phyloP scores from a whole-genome alignment of 148 eudicot genomes.

The Diospyros lotus region DNA sequence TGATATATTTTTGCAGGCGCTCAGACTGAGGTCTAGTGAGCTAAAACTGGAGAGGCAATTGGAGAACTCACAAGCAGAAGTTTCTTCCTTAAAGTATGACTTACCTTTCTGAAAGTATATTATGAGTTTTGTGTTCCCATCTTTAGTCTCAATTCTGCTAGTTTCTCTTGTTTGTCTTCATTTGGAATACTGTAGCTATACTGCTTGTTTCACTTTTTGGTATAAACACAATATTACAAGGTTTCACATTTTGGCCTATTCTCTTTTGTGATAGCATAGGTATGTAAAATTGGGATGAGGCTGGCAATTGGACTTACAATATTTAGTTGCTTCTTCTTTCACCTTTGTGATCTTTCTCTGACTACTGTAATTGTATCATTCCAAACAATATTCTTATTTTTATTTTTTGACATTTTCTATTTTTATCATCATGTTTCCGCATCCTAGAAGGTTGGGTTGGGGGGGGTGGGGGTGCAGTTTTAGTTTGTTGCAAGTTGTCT shows the following conservation, averaged over 20 bases:
- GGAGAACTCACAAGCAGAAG: slow-evolving; percentile 70
- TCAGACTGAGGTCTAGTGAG: slow-evolving; percentile 85
- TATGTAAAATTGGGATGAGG: not conserved
- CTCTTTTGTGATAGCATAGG: too few relatives aligned
- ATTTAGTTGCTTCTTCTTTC: not conserved
- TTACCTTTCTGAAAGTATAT: not conserved
- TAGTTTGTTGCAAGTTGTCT: not conserved
- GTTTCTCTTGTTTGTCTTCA: not conserved
- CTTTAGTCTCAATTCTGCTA: slow-evolving; percentile 2
- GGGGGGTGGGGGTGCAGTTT: not conserved
- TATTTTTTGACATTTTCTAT: not conserved
- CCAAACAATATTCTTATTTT: slow-evolving; percentile 2
- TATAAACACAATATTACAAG: too few relatives aligned
- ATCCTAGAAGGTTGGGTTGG: too few relatives aligned
- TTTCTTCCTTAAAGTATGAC: slow-evolving; percentile 69
- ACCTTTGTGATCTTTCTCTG: not conserved
- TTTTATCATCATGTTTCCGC: not conserved
- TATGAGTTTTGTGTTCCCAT: not conserved
- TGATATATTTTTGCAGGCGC: slow-evolving; percentile 47
- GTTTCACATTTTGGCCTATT: too few relatives aligned
- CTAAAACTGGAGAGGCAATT: slow-evolving; percentile 86
- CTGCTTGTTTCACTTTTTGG: not conserved
- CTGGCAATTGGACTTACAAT: not conserved
- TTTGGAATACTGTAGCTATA: not conserved
- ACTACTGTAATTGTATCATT: not conserved